Percentiles rank a stretch among this genome's conserved stretches.
Conservation (phyloP, 257 asterid species). For the Pogostemon cablin region DNA sequence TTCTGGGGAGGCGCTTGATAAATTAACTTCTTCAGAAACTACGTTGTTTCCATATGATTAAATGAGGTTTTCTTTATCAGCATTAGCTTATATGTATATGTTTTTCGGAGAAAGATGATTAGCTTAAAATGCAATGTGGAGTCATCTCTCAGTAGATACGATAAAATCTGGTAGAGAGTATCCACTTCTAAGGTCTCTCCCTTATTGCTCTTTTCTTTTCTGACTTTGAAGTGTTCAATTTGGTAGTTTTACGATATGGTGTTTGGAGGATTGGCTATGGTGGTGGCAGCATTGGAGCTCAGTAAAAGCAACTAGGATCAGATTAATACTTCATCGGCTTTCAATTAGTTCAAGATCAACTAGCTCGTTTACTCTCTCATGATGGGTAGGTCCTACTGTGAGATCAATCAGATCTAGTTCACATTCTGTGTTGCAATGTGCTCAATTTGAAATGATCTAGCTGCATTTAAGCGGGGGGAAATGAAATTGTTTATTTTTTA, state of each 20-base stretch:
- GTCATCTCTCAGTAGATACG: slow-evolving; percentile 14
- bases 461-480: not conserved
- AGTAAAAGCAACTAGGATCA: slow-evolving; percentile 78
- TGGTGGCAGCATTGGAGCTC: slow-evolving; percentile 36
- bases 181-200: not conserved
- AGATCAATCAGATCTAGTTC: slow-evolving; percentile 28
- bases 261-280: slow-evolving; percentile 65
- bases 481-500: slow-evolving; percentile 10
- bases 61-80: too few species aligned
- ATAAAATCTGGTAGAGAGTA: slow-evolving; percentile 7
- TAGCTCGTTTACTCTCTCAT: slow-evolving; percentile 38
- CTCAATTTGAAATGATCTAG: slow-evolving; percentile 11
- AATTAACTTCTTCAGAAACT: too few species aligned
- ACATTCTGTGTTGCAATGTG: slow-evolving; percentile 13
- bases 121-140: too few species aligned
- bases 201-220: not conserved
- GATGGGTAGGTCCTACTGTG: slow-evolving; percentile 64
- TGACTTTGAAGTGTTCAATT: not conserved
- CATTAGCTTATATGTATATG: too few species aligned
- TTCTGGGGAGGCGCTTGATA: too few species aligned
- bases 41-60: too few species aligned
- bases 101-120: too few species aligned
- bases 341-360: slow-evolving; percentile 86
- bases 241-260: slow-evolving; percentile 58
- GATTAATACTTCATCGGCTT: slow-evolving; percentile 65